These are phyloP conservation scores for Fraxinus nigra DNA, from an alignment of 305 asterid species.

Conservation along the genomic window DNA sequence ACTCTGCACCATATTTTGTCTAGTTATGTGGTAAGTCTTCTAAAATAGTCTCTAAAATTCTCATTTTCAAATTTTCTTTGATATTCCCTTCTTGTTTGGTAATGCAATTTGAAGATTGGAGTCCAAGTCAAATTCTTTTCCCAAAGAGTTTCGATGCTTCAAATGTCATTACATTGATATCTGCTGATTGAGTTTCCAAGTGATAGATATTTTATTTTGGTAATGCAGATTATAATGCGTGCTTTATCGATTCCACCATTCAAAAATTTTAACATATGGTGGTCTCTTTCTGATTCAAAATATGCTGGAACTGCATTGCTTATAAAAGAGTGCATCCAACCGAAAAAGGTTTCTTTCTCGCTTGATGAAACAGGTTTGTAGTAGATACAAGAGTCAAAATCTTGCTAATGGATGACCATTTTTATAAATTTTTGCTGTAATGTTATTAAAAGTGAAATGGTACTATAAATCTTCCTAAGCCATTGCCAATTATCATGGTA, in stretches of 20 bases:
- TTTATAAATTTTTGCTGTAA: background rate
- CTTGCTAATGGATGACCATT: slow-evolving; percentile 4
- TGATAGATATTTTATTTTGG: slow-evolving; percentile 13
- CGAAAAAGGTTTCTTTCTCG: slow-evolving; percentile 70
- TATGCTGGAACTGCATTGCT: slow-evolving; percentile 94
- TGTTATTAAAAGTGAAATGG: slow-evolving; percentile 8
- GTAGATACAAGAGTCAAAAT: background rate
- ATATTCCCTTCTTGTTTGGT: background rate
- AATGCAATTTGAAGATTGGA: slow-evolving; percentile 17
- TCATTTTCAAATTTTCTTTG: background rate
- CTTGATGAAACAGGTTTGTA: slow-evolving; percentile 70
- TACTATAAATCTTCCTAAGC: background rate
- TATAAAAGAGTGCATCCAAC: slow-evolving; percentile 72
- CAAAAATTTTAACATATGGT: slow-evolving; percentile 76
- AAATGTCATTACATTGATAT: background rate
- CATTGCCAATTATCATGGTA: background rate
- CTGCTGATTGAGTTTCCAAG: slow-evolving; percentile 8
- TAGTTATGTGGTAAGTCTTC: background rate
- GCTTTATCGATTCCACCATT: slow-evolving; percentile 71
- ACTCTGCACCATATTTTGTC: slow-evolving; percentile 15
- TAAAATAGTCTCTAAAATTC: background rate
- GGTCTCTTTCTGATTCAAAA: slow-evolving; percentile 94
- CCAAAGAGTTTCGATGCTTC: slow-evolving; percentile 7
- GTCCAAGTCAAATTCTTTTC: background rate
- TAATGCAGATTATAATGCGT: slow-evolving; percentile 68